Conservation (phyloP, 495 filamentous ascomycete genomes). For the Penicillium manginii region DNA sequence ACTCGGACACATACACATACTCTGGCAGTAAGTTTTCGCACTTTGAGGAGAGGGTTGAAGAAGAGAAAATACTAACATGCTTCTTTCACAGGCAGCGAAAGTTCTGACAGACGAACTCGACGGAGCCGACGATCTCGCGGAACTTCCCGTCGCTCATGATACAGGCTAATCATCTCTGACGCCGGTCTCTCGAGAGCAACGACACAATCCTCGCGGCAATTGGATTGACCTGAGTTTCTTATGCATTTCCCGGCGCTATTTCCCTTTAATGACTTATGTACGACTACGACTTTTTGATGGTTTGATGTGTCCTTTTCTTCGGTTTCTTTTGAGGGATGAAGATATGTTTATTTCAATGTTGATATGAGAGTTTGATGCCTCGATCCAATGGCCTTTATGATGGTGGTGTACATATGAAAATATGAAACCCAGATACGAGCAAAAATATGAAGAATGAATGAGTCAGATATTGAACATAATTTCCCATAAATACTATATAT, state of each 20-base stretch:
- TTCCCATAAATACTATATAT: too few species aligned
- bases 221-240: constrained; percentile 3
- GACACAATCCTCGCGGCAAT: background rate
- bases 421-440: constrained; percentile 3
- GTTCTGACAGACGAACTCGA: constrained; percentile 53
- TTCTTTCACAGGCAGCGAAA: constrained; percentile 46
- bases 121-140: constrained; percentile 45
- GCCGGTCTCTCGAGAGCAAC: background rate
- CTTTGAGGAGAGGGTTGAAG: background rate
- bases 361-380: constrained; percentile 16
- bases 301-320: background rate
- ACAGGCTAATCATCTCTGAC: background rate
- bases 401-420: constrained; percentile 39
- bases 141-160: constrained; percentile 38
- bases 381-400: constrained; percentile 10
- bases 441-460: too few species aligned
- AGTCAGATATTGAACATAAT: too few species aligned
- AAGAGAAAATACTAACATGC: background rate
- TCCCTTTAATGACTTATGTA: constrained; percentile 36
- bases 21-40: constrained; percentile 46
- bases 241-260: constrained; percentile 37
- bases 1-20: constrained; percentile 41
- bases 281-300: constrained; percentile 36
- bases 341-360: constrained; percentile 14
- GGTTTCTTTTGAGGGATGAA: constrained; percentile 3